Conservation (phyloP, 176 grass and related monocot species). For the Guadua angustifolia region DNA sequence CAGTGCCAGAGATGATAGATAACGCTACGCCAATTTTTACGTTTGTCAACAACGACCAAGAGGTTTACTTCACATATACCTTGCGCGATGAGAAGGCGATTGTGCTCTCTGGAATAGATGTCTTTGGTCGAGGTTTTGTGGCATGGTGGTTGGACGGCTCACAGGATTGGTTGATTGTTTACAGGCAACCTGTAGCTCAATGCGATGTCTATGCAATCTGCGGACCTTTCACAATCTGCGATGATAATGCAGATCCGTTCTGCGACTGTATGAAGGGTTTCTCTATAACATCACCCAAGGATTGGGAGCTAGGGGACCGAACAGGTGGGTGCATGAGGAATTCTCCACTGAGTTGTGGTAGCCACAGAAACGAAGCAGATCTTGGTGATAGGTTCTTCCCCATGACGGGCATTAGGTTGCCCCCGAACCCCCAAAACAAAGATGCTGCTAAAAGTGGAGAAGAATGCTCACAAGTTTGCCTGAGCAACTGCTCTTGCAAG, state of each 20-base stretch:
- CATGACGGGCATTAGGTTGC: slow-evolving; percentile 27
- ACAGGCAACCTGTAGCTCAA: slow-evolving; percentile 14
- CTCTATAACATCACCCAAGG: slow-evolving; percentile 15
- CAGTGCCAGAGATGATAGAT: slow-evolving; percentile 32
- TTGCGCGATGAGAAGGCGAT: slow-evolving; percentile 13
- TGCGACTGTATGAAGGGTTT: slow-evolving; percentile 66
- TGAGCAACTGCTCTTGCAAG: slow-evolving; percentile 53
- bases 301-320: slow-evolving; percentile 55
- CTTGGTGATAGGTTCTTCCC: slow-evolving; percentile 50
- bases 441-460: slow-evolving; percentile 5
- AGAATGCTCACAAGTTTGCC: slow-evolving; percentile 43
- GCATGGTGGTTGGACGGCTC: slow-evolving; percentile 14
- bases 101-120: slow-evolving; percentile 14
- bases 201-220: slow-evolving; percentile 64
- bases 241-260: background rate
- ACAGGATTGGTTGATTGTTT: slow-evolving; percentile 42
- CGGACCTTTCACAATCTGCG: slow-evolving; percentile 59
- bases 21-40: background rate
- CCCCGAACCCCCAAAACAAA: slow-evolving; percentile 16
- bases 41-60: slow-evolving; percentile 31
- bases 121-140: slow-evolving; percentile 31
- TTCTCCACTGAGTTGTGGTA: slow-evolving; percentile 43
- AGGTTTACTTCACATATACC: slow-evolving; percentile 45
- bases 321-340: slow-evolving; percentile 55
- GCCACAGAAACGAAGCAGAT: background rate